Evolutionary conservation across 2,329 filamentous ascomycete species (phyloP), one percentile per base, ranked within the genome.

Genomic region (Fusarium brachygibbosum): DNA sequence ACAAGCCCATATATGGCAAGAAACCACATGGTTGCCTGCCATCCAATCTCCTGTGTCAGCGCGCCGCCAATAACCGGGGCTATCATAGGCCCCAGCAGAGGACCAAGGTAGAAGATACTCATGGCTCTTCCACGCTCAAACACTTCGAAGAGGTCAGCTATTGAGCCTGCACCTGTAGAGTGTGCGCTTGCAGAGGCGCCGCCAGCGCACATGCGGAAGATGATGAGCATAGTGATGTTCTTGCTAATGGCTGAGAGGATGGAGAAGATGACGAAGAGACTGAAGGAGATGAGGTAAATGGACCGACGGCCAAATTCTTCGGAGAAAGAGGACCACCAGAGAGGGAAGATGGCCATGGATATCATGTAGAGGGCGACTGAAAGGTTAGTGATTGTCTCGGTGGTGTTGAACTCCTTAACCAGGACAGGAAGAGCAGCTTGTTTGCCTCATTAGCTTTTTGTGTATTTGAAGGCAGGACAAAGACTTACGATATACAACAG

Each of bases 301-400:
- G 88, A 90, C 23, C 93, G 87, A 40, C 93, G 87, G 14, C 93
- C 93, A 1, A 88, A 79, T 2, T 83, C 83, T 72, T 96, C 93
- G 11, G 91, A 93, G 74, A 96, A 94, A 2, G 90, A 90, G 1
- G 91, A 93, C 92, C 92, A 96, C 93, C 93, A 96, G 1, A 97
- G 83, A 0, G 93, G 93, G 70, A 94, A 95, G 44, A 96, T 93
- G 57, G 89, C 88, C 92, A 96, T 93, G 71, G 87, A 83, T 6
- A 96, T 83, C 92, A 96, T 93, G 77, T 94, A 96, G 59, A 95
- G 79, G 0, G 93, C 91, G 1, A 96, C 87, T 0, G 90, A 90
- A 59, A 96, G 76, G 77, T 96, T 97, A 57, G 90, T 88, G 17
- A 93, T 81, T 1, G 91, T 91, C 16, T 87, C 79, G 0, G 86